These are phyloP conservation scores for Moesziomyces antarcticus DNA, from an alignment of 1,284 basidiomycete genomes.

Conservation along the genomic window DNA sequence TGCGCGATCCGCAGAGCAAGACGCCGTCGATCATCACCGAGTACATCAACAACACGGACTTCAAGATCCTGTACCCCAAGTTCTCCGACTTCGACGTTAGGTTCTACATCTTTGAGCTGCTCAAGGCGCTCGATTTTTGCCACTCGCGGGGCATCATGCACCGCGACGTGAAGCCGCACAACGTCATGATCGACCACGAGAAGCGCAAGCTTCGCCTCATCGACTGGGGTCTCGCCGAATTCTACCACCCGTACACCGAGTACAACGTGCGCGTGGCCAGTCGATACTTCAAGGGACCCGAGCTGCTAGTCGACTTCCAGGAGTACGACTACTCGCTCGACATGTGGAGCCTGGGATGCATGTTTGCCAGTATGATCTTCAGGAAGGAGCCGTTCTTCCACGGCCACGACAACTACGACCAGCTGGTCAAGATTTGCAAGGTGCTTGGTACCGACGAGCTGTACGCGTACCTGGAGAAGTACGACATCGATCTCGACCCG, in stretches of 20 bases:
- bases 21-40: slow-evolving; percentile 98
- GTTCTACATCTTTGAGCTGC: slow-evolving; percentile 94
- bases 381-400: slow-evolving; percentile 99
- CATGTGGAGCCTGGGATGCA: slow-evolving; percentile 99
- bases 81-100: slow-evolving; percentile 95
- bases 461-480: slow-evolving; percentile 74
- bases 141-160: slow-evolving; percentile 99
- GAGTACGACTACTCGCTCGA: slow-evolving; percentile 90
- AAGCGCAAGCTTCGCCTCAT: slow-evolving; percentile 93
- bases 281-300: slow-evolving; percentile 97
- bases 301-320: slow-evolving; percentile 96
- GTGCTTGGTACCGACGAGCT: slow-evolving; percentile 96
- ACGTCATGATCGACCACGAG: slow-evolving; percentile 99
- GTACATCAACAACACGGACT: slow-evolving; percentile 98
- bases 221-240: slow-evolving; percentile 99
- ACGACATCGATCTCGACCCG: slow-evolving; percentile 75
- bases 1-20: slow-evolving; percentile 88
- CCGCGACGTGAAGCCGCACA: slow-evolving; percentile 97
- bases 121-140: slow-evolving; percentile 97
- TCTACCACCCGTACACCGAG: slow-evolving; percentile 96
- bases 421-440: slow-evolving; percentile 97
- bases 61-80: slow-evolving; percentile 94
- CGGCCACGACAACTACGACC: slow-evolving; percentile 98
- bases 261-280: slow-evolving; percentile 98
- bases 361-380: slow-evolving; percentile 90